Evolutionary conservation across 2,329 filamentous ascomycete species (phyloP), one percentile per base, ranked within the genome.

Genomic region (Monilinia laxa): DNA sequence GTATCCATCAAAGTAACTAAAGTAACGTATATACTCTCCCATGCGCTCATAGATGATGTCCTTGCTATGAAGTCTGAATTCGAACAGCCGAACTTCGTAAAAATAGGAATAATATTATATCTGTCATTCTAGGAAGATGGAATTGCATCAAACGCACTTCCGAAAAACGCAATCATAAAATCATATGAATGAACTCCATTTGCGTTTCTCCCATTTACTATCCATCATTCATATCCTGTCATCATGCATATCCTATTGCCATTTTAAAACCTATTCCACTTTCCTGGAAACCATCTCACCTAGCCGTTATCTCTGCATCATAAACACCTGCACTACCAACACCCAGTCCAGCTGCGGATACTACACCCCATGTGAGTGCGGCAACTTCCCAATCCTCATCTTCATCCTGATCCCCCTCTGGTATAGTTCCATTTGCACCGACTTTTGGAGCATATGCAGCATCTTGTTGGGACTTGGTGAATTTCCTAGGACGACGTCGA

Each of bases 301-400:
- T 66, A 18, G 67, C 68, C 7, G 68, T 58, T 52, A 68, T 55
- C 75, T 84, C 81, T 1, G 77, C 81, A 3, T 81, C 82, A 71
- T 80, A 81, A 4, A 83, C 80, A 16, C 79, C 80, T 18, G 81
- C 78, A 67, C 77, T 79, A 12, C 80, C 81, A 52, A 76, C 73
- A 3, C 81, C 81, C 31, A 84, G 72, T 1, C 82, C 82, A 1
- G 79, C 79, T 18, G 81, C 63, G 20, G 77, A 77, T 16, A 78
- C 77, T 57, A 84, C 70, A 2, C 80, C 81, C 81, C 81, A 84
- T 4, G 78, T 75, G 31, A 84, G 74, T 9, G 81, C 79, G 2
- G 79, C 80, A 12, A 79, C 75, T 69, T 84, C 82, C 79, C 80
- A 80, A 68, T 83, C 81, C 42, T 79, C 73, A 14, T 79, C 80